Evolutionary conservation across 257 asterid species (phyloP).

Genomic region (Leonotis leonurus): DNA sequence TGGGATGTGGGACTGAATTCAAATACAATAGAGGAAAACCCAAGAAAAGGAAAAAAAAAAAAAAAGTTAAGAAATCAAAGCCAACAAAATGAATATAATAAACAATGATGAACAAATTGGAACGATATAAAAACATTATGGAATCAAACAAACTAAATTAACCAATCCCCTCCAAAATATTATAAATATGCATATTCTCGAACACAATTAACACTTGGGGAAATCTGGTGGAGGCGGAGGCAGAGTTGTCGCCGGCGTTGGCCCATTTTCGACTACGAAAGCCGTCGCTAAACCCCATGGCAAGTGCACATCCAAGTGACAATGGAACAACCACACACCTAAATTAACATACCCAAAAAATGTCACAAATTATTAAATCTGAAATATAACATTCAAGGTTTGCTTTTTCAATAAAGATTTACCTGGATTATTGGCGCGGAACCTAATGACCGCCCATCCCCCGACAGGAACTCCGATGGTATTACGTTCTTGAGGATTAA

Average conservation of each 20-base stretch:
- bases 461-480: slow-evolving; percentile 60
- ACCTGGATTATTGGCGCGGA: slow-evolving; percentile 60
- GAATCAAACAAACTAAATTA: not conserved
- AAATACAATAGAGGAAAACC: not conserved
- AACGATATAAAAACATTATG: not conserved
- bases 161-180: not conserved
- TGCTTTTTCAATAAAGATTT: not conserved
- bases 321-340: slow-evolving; percentile 78
- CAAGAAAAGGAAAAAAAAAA: not conserved
- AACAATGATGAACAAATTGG: not conserved
- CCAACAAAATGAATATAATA: not conserved
- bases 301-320: slow-evolving; percentile 76
- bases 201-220: slow-evolving; percentile 40
- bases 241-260: slow-evolving; percentile 37
- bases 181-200: not conserved
- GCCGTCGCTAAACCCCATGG: slow-evolving; percentile 68
- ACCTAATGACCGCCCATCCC: slow-evolving; percentile 62
- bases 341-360: not conserved
- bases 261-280: slow-evolving; percentile 65
- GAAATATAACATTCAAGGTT: not conserved
- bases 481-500: slow-evolving; percentile 51
- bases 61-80: not conserved
- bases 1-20: too few relatives aligned
- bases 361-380: not conserved
- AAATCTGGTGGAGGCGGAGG: slow-evolving; percentile 75